Base-by-base conservation (phyloP, 2,329 filamentous ascomycete genomes). In the Shiraia sp. region DNA sequence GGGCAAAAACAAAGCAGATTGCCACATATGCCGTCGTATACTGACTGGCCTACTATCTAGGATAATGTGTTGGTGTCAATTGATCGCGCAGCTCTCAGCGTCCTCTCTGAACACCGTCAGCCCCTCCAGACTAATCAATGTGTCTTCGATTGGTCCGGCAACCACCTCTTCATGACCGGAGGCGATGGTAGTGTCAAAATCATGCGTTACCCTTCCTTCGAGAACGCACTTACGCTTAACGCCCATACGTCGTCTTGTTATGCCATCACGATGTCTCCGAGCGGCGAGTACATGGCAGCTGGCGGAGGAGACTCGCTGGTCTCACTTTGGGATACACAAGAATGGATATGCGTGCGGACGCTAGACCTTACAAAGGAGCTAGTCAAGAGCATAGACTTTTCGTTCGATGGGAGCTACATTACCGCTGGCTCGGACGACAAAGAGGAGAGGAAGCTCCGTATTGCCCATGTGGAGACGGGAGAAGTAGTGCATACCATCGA, bases 241-340 rank as follows among this genome's bases (percentile, higher is more conserved):
- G 87, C 85, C 0, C 88, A 91, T 65, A 89, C 86, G 2, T 86
- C 85, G 3, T 81, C 85, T 4, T 89, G 86, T 57, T 76, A 87
- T 47, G 79, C 82, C 7, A 78, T 83, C 10, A 84, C 85, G 48
- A 72, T 90, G 57, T 86, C 87, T 49, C 87, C 88, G 1, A 82
- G 80, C 31, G 87, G 83, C 28, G 77, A 82, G 29, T 87, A 84
- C 60, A 74, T 92, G 31, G 88, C 88, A 0, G 87, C 86, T 0
- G 88, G 87, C 22, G 87, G 86, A 8, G 82, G 83, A 8, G 88
- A 92, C 59, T 86, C 85, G 1, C 79, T 89, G 36, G 86, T 91
- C 52, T 78, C 85, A 4, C 73, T 92, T 3, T 92, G 87, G 85
- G 87, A 91, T 58, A 90, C 87, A 3, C 77, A 78, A 28, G 83